Percentiles rank a stretch among this genome's conserved stretches.
These are phyloP conservation scores for Phytopythium boreale DNA, from an alignment of 352 stramenopile genomes.

Conservation along the genomic window DNA sequence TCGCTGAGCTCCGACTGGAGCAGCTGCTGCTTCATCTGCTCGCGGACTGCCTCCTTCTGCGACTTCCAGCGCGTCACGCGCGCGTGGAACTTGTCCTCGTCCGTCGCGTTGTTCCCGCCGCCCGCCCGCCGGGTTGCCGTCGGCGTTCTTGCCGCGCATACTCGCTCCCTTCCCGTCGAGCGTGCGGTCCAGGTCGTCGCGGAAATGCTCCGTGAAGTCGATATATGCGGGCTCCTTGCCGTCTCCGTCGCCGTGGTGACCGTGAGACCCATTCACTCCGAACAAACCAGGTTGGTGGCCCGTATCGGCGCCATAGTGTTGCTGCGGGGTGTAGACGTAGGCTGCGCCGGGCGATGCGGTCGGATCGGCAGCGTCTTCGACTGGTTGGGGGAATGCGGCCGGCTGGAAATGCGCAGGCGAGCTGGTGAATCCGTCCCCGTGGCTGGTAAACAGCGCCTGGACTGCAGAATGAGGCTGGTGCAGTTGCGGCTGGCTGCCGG, in stretches of 20 bases:
- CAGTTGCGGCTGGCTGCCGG: conserved; percentile 12
- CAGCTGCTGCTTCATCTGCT: conserved; percentile 80
- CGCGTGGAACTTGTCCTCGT: conserved; percentile 58
- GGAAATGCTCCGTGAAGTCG: conserved; percentile 49
- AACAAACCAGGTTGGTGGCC: not conserved
- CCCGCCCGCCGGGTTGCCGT: conserved; percentile 9
- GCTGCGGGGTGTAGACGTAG: conserved; percentile 30
- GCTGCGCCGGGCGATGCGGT: not conserved
- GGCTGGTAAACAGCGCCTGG: conserved; percentile 4
- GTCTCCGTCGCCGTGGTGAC: not conserved
- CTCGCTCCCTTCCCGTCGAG: not conserved
- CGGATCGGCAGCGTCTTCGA: not conserved
- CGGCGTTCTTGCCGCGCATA: conserved; percentile 3
- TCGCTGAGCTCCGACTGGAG: conserved; percentile 70
- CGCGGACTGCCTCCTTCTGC: conserved; percentile 68
- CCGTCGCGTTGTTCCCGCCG: conserved; percentile 18
- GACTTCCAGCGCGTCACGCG: conserved; percentile 77
- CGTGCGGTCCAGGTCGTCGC: conserved; percentile 27
- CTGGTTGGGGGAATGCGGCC: not conserved
- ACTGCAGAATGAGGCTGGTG: not conserved
- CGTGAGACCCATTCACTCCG: not conserved
- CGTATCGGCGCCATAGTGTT: conserved; percentile 8
- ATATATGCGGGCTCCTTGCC: conserved; percentile 32
- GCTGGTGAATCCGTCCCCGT: not conserved
- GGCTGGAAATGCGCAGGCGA: not conserved